Evolutionary conservation across 2,329 filamentous ascomycete species (phyloP), one percentile per base, ranked within the genome.

Genomic region (Epichloe scottii): DNA sequence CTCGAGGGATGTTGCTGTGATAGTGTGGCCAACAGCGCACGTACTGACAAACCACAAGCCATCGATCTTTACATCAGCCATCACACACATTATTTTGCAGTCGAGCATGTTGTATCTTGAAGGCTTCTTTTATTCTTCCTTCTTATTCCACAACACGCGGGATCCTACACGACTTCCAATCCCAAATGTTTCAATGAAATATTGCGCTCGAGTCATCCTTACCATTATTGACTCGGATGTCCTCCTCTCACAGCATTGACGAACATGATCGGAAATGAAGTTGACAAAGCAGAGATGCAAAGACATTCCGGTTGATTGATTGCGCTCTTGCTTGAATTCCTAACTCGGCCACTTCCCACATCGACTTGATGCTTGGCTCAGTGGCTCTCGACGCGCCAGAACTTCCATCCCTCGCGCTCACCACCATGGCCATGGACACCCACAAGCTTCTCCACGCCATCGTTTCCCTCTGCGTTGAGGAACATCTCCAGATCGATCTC

Each of bases 401-500:
- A 93, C 64, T 90, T 90, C 87, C 87, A 93, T 3, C 86, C 86
- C 59, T 88, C 84, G 54, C 84, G 72, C 62, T 85, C 84, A 45
- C 85, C 84, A 1, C 72, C 75, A 23, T 79, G 75, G 3, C 81
- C 81, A 51, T 79, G 77, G 2, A 95, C 88, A 15, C 91, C 90
- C 0, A 96, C 91, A 40, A 98, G 71, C 59, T 78, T 77, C 67
- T 97, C 91, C 19, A 98, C 86, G 0, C 87, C 93, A 50, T 90
- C 85, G 38, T 83, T 85, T 1, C 87, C 90, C 49, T 89, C 79
- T 0, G 89, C 93, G 51, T 83, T 87, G 50, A 97, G 74, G 64
- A 98, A 81, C 53, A 74, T 75, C 53, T 96, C 89, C 60, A 91
- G 77, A 60, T 95, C 87, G 61, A 98, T 97, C 68, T 96, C 90